Evolutionary conservation across 2,329 filamentous ascomycete species (phyloP).

Genomic region (Cryphonectria naterciae): DNA sequence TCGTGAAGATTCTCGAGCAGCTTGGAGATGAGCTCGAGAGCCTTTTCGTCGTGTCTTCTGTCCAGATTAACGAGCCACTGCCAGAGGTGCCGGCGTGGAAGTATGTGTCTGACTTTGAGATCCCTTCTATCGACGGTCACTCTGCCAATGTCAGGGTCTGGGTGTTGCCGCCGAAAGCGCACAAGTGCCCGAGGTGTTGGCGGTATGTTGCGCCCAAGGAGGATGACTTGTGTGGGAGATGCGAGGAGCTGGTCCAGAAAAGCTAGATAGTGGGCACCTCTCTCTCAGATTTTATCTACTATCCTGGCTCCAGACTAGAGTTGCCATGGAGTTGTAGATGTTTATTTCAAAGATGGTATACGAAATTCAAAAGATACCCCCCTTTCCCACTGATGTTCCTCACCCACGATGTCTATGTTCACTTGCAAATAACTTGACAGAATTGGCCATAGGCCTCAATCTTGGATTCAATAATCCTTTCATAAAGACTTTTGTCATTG

Average conservation of each 20-base stretch:
- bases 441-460: not conserved
- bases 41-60: slow-evolving; percentile 72
- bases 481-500: not conserved
- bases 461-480: not conserved
- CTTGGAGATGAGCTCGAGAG: slow-evolving; percentile 58
- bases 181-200: slow-evolving; percentile 91
- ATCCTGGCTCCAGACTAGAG: not conserved
- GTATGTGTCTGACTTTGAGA: slow-evolving; percentile 49
- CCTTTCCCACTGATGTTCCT: not conserved
- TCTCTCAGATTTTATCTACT: not conserved
- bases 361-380: slow-evolving; percentile 14
- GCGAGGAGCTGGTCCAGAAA: slow-evolving; percentile 65
- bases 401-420: not conserved
- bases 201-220: slow-evolving; percentile 73
- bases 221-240: slow-evolving; percentile 72
- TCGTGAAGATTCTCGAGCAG: slow-evolving; percentile 42
- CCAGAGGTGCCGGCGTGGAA: slow-evolving; percentile 43
- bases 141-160: slow-evolving; percentile 42
- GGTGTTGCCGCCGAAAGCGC: slow-evolving; percentile 53
- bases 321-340: not conserved
- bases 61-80: slow-evolving; percentile 50
- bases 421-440: not conserved
- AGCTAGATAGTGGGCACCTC: not conserved
- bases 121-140: slow-evolving; percentile 28
- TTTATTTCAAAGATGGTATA: not conserved